These are phyloP conservation scores for Cubamyces lactineus DNA, from an alignment of 768 basidiomycete species.

Conservation along the genomic window DNA sequence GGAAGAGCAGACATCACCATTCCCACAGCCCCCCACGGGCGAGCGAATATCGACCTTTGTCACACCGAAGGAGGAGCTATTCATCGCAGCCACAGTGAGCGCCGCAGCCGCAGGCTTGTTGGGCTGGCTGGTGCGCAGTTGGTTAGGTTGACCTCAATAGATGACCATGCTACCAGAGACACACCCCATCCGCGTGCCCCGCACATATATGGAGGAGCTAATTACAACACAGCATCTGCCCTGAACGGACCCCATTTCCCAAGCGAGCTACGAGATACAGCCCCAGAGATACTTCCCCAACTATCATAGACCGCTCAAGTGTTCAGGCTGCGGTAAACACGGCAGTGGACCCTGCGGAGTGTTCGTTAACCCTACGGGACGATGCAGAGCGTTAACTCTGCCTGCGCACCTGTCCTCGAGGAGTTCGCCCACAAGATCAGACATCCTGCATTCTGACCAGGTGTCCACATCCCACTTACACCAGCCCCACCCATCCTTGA, in stretches of 20 bases:
- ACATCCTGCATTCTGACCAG: constrained; percentile 49
- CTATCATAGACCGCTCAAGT: neutral
- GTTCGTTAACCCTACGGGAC: neutral
- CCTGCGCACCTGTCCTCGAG: constrained; percentile 49
- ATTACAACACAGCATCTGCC: neutral
- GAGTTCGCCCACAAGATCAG: constrained; percentile 47
- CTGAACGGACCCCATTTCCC: neutral
- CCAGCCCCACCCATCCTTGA: constrained; percentile 73
- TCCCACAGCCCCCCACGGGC: constrained; percentile 3
- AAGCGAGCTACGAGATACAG: neutral
- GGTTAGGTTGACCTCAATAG: constrained; percentile 30
- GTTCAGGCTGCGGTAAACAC: constrained; percentile 53
- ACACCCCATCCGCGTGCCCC: neutral
- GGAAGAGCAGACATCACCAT: constrained; percentile 2
- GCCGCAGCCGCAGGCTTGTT: constrained; percentile 30
- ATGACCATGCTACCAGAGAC: neutral
- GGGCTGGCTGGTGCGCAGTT: constrained; percentile 35
- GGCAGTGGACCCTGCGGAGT: constrained; percentile 50
- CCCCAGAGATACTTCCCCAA: neutral
- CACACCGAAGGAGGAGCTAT: constrained; percentile 28
- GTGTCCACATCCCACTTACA: constrained; percentile 57
- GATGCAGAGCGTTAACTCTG: neutral
- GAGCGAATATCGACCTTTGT: constrained; percentile 15
- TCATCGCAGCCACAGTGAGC: constrained; percentile 27
- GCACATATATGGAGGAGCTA: no score